These are phyloP conservation scores for Geosmithia morbida DNA, from an alignment of 2,329 filamentous ascomycete genomes.

Conservation along the genomic window DNA sequence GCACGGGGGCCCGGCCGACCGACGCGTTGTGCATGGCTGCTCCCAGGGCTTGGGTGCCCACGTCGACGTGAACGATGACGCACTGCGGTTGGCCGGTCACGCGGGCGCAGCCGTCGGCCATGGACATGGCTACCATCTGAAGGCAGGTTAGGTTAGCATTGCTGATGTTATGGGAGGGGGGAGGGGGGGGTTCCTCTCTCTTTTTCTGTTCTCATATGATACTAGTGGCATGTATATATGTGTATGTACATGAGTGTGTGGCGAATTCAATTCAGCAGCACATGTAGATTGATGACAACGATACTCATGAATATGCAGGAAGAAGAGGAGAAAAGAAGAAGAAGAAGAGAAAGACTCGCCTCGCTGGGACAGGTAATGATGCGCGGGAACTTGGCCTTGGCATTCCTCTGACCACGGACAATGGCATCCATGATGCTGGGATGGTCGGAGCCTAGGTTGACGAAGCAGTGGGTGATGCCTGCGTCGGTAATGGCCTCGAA, in stretches of 20 bases:
- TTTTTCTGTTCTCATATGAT: neutral
- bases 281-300: too few species aligned
- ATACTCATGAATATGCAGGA: neutral
- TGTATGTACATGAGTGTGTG: neutral
- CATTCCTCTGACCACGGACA: constrained; percentile 56
- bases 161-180: too few species aligned
- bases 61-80: constrained; percentile 70
- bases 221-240: neutral
- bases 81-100: constrained; percentile 59
- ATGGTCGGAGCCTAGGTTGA: constrained; percentile 58
- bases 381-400: constrained; percentile 49
- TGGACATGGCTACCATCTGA: constrained; percentile 75
- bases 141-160: neutral
- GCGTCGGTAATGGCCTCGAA: constrained; percentile 2
- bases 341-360: constrained; percentile 25
- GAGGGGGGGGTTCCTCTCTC: too few species aligned
- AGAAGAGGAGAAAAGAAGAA: neutral
- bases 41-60: constrained; percentile 65
- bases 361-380: constrained; percentile 74
- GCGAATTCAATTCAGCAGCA: neutral
- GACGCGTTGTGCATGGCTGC: constrained; percentile 71
- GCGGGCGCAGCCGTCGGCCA: constrained; percentile 70
- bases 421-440: constrained; percentile 71
- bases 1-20: constrained; percentile 56
- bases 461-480: constrained; percentile 11